Conservation (phyloP, 2,329 filamentous ascomycete genomes). For the Grosmannia serpens region DNA sequence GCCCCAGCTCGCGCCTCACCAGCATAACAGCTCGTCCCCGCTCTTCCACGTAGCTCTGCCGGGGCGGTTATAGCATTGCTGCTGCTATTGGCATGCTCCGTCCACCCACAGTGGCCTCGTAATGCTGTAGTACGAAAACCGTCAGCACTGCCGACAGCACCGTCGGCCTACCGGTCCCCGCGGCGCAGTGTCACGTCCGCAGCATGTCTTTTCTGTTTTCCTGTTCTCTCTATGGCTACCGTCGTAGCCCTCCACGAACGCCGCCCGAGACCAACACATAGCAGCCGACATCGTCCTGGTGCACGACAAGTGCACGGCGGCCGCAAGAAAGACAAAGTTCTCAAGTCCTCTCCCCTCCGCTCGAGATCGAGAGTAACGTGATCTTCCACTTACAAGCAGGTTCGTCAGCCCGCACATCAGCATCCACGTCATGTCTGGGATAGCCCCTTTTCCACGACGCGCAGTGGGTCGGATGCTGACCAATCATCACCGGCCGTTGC, state of each 20-base stretch:
- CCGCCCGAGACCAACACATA: not conserved
- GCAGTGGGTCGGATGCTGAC: not conserved
- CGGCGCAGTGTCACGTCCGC: not conserved
- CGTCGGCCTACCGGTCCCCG: not conserved
- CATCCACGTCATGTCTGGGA: not conserved
- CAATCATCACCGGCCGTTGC: not conserved
- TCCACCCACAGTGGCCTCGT: not conserved
- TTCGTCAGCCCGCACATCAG: not conserved
- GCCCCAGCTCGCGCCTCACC: no score
- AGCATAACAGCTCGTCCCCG: no score
- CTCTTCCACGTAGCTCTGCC: no score
- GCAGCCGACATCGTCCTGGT: not conserved
- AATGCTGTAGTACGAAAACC: not conserved
- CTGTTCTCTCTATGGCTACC: not conserved
- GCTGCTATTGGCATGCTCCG: no score
- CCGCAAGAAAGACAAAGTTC: not conserved
- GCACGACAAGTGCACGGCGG: not conserved
- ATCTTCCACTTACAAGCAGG: not conserved
- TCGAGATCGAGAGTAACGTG: not conserved
- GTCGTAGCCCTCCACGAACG: not conserved
- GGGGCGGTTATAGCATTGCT: no score
- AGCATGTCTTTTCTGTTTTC: not conserved
- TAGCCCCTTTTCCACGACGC: not conserved
- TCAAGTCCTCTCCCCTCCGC: no score
- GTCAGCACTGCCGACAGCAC: not conserved